phyloP scores from a whole-genome alignment of 495 filamentous ascomycete species.

The Xanthoparmelia taractica region DNA sequence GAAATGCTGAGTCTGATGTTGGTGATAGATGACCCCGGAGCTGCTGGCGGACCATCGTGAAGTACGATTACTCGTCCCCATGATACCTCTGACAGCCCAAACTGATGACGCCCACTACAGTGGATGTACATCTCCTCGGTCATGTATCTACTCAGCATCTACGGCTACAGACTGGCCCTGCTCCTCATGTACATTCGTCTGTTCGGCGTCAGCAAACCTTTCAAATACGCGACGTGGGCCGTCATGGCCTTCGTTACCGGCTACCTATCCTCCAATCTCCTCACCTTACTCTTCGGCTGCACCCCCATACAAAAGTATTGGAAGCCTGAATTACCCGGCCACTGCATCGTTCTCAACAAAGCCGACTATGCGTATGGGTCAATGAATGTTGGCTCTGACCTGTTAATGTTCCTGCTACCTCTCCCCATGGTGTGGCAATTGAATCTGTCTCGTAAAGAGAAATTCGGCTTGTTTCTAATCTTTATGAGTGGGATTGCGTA shows the following conservation, averaged over 20 bases:
- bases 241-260: conserved; percentile 32
- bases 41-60: conserved; percentile 6
- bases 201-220: conserved; percentile 31
- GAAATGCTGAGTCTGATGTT: neutral
- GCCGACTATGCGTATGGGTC: conserved; percentile 21
- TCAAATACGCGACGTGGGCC: conserved; percentile 31
- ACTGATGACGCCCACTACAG: neutral
- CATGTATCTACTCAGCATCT: conserved; percentile 32
- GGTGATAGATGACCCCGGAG: conserved; percentile 14
- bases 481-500: conserved; percentile 13
- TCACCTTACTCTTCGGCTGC: conserved; percentile 34
- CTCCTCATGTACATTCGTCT: conserved; percentile 33
- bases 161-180: conserved; percentile 33
- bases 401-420: conserved; percentile 3
- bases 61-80: neutral
- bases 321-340: conserved; percentile 27
- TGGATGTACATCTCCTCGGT: conserved; percentile 35
- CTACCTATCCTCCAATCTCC: conserved; percentile 33
- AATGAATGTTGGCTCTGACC: conserved; percentile 11
- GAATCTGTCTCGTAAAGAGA: neutral
- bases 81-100: neutral
- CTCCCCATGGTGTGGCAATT: conserved; percentile 7
- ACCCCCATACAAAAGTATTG: conserved; percentile 33
- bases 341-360: conserved; percentile 29
- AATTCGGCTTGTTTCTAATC: neutral